These are phyloP conservation scores for Lachancea fermentati DNA, from an alignment of 805 yeast genomes.

Conservation along the genomic window DNA sequence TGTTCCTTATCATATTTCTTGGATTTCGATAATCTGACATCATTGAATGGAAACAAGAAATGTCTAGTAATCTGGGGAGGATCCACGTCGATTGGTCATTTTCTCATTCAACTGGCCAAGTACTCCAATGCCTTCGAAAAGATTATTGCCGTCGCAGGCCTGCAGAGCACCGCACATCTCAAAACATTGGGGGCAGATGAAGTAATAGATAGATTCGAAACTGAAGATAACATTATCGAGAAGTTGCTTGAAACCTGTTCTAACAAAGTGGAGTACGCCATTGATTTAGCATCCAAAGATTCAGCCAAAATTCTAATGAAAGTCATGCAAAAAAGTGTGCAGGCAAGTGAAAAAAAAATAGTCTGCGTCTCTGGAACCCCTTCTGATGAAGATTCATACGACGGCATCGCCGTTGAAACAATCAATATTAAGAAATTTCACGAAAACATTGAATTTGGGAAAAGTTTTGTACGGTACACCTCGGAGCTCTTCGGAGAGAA, in stretches of 20 bases:
- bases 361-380: conserved; percentile 39
- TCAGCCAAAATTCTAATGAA: conserved; percentile 33
- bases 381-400: conserved; percentile 15
- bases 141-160: conserved; percentile 42
- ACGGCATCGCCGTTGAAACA: conserved; percentile 23
- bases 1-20: conserved; percentile 27
- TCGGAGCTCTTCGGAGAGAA: conserved; percentile 28
- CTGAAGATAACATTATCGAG: conserved; percentile 19
- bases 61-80: conserved; percentile 44
- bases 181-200: conserved; percentile 40
- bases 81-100: conserved; percentile 42
- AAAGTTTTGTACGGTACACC: conserved; percentile 32
- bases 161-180: conserved; percentile 34
- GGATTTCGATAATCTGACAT: conserved; percentile 14
- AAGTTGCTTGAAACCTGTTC: conserved; percentile 22
- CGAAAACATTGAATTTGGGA: conserved; percentile 38
- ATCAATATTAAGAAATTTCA: conserved; percentile 40
- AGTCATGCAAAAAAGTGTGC: conserved; percentile 24
- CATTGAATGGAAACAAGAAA: neutral
- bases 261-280: conserved; percentile 33
- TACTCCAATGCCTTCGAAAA: conserved; percentile 32
- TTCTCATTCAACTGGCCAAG: conserved; percentile 39
- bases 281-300: conserved; percentile 41
- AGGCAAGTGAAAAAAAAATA: conserved; percentile 19
- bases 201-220: conserved; percentile 34